Evolutionary conservation across 768 basidiomycete species (phyloP).

Genomic region (Mycena capillaripes): DNA sequence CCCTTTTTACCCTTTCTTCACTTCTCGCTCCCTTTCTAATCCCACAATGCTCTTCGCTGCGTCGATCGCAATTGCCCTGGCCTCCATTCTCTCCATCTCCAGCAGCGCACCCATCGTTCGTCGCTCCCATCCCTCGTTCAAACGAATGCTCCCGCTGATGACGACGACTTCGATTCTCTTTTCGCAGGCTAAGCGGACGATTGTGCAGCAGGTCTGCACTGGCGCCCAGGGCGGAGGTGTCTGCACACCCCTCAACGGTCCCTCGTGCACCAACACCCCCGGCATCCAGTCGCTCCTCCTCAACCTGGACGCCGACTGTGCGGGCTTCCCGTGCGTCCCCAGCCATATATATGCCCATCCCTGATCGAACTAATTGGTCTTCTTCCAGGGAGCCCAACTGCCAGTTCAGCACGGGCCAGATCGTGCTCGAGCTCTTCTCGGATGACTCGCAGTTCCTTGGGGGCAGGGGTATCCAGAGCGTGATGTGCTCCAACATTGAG

Average conservation of each 20-base stretch:
- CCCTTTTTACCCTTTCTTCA: background rate
- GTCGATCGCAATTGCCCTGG: conserved; percentile 8
- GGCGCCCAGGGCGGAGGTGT: background rate
- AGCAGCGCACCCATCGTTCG: conserved; percentile 14
- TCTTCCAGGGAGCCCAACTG: background rate
- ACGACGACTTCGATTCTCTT: no score
- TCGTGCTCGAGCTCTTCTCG: background rate
- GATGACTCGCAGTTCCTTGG: background rate
- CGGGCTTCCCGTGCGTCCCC: background rate
- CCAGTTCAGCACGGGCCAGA: background rate
- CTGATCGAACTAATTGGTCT: background rate
- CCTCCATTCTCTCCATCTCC: conserved; percentile 1
- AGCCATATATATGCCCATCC: background rate
- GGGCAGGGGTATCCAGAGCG: conserved; percentile 3
- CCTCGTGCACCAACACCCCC: conserved; percentile 16
- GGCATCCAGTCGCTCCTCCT: background rate
- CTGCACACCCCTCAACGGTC: conserved; percentile 16
- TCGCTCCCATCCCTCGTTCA: no score
- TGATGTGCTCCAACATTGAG: background rate
- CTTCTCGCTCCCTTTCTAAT: background rate
- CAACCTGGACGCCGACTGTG: background rate
- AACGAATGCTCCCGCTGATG: no score
- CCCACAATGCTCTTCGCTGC: background rate
- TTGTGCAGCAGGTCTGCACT: conserved; percentile 12
- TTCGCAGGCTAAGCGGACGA: background rate